A percentile compares a stretch with the other conserved stretches of the same genome.
Conservation (phyloP, 345 rosid species). For the Cardiospermum halicacabum region DNA sequence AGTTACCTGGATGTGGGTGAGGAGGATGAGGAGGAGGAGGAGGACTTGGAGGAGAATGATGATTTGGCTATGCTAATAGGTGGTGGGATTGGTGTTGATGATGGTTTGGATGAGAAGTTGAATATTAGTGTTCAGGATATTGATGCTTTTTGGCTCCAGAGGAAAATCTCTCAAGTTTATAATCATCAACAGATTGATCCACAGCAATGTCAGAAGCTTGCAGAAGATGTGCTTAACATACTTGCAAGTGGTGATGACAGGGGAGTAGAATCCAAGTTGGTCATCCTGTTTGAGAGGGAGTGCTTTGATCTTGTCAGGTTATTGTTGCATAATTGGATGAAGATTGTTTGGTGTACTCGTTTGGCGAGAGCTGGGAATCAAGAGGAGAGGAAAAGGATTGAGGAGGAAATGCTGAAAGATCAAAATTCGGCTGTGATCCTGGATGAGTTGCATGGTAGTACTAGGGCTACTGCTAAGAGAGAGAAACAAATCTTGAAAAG, state of each 20-base stretch:
- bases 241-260: slow-evolving; percentile 84
- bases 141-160: slow-evolving; percentile 97
- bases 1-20: slow-evolving; percentile 84
- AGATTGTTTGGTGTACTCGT: slow-evolving; percentile 94
- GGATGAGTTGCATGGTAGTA: slow-evolving; percentile 92
- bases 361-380: slow-evolving; percentile 87
- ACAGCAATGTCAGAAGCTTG: slow-evolving; percentile 77
- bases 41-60: slow-evolving; percentile 79
- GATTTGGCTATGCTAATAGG: slow-evolving; percentile 85
- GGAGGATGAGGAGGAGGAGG: slow-evolving; percentile 79
- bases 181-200: slow-evolving; percentile 92
- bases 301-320: slow-evolving; percentile 75
- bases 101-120: slow-evolving; percentile 64
- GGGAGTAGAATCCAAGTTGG: slow-evolving; percentile 69
- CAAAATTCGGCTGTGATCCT: slow-evolving; percentile 67
- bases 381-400: slow-evolving; percentile 68
- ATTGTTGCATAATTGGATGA: slow-evolving; percentile 61
- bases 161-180: slow-evolving; percentile 84
- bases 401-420: slow-evolving; percentile 79
- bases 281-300: slow-evolving; percentile 54
- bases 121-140: slow-evolving; percentile 83
- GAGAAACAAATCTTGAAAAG: slow-evolving; percentile 86
- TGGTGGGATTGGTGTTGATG: slow-evolving; percentile 70
- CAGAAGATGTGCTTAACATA: slow-evolving; percentile 87
- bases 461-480: slow-evolving; percentile 95